A percentile compares a stretch with the other conserved stretches of the same genome.
These are phyloP conservation scores for Knoxia roxburghii DNA, from an alignment of 257 asterid genomes.

Conservation along the genomic window DNA sequence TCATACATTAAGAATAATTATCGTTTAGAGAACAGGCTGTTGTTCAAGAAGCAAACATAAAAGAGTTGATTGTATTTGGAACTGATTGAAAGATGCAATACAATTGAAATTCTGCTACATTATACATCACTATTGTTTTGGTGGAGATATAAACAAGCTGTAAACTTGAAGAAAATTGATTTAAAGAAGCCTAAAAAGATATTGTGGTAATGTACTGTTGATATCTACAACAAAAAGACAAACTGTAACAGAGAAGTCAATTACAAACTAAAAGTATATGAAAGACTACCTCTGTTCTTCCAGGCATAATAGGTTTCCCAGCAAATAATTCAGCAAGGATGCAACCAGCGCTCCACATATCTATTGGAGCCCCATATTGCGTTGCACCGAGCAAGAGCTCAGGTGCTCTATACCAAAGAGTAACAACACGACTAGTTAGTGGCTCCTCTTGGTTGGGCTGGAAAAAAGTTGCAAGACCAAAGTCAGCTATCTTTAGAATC, in stretches of 20 bases:
- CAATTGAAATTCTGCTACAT: too few species aligned
- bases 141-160: too few species aligned
- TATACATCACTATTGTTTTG: too few species aligned
- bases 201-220: not conserved
- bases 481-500: slow-evolving; percentile 66
- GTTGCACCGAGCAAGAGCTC: slow-evolving; percentile 88
- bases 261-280: not conserved
- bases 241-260: not conserved
- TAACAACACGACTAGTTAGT: slow-evolving; percentile 85
- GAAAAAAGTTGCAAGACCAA: slow-evolving; percentile 65
- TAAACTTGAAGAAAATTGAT: not conserved
- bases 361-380: slow-evolving; percentile 71
- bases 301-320: slow-evolving; percentile 93
- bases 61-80: not conserved
- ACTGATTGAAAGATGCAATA: not conserved
- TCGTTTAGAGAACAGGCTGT: not conserved
- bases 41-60: not conserved
- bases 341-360: slow-evolving; percentile 92
- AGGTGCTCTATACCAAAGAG: slow-evolving; percentile 96
- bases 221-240: not conserved
- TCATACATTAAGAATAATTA: not conserved
- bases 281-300: slow-evolving; percentile 79
- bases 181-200: not conserved
- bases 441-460: slow-evolving; percentile 56
- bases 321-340: slow-evolving; percentile 81